Conservation (phyloP, 2,329 filamentous ascomycete species). For the Ophiobolus disseminans region DNA sequence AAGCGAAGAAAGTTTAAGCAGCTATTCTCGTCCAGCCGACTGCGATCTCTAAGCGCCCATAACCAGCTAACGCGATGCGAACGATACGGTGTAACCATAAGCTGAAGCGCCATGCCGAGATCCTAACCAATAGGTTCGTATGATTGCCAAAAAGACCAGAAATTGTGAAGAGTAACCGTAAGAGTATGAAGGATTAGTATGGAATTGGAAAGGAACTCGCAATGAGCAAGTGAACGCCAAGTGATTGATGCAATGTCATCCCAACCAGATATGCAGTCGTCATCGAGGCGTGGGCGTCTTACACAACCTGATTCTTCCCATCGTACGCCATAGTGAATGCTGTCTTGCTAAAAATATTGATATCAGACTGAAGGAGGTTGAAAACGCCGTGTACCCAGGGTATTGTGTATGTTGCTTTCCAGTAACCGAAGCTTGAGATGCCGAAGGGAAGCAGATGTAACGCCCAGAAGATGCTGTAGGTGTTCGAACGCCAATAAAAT, state of each 20-base stretch:
- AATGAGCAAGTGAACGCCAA: slow-evolving; percentile 13
- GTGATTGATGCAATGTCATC: slow-evolving; percentile 23
- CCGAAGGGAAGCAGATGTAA: slow-evolving; percentile 15
- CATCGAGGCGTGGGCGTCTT: slow-evolving; percentile 18
- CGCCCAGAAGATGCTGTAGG: slow-evolving; percentile 20
- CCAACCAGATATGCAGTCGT: slow-evolving; percentile 17
- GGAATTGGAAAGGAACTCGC: not conserved
- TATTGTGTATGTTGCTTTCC: slow-evolving; percentile 42
- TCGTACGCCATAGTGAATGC: slow-evolving; percentile 23
- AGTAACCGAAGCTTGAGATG: slow-evolving; percentile 22
- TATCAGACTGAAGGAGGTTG: not conserved
- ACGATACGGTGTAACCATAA: slow-evolving; percentile 6
- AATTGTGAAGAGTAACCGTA: not conserved
- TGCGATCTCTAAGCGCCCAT: not conserved
- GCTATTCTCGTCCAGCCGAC: slow-evolving; percentile 2
- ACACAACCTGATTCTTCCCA: slow-evolving; percentile 18
- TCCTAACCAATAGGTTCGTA: not conserved
- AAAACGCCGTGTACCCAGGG: slow-evolving; percentile 42
- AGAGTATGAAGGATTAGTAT: slow-evolving; percentile 12
- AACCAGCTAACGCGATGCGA: slow-evolving; percentile 10
- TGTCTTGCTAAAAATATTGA: slow-evolving; percentile 21
- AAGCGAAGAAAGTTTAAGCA: not conserved
- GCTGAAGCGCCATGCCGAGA: slow-evolving; percentile 1
- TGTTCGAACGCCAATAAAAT: slow-evolving; percentile 10
- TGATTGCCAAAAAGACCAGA: not conserved